These are phyloP conservation scores for Spergularia azorica DNA, from an alignment of 179 eudicot species.

Conservation along the genomic window DNA sequence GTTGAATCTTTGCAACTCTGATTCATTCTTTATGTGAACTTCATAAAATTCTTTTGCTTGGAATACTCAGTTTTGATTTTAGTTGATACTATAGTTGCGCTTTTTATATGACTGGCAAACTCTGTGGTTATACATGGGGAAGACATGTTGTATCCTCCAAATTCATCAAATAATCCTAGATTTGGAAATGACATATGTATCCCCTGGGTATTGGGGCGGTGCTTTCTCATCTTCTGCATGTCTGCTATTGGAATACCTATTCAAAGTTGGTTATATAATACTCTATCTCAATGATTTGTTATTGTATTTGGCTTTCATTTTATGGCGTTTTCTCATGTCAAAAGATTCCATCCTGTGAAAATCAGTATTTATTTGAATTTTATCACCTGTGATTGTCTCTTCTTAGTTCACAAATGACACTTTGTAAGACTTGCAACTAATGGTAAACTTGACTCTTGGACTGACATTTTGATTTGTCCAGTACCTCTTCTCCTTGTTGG, in stretches of 20 bases:
- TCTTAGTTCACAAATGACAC: constrained; percentile 6
- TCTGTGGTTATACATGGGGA: background rate
- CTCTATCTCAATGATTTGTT: background rate
- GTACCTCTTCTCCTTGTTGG: constrained; percentile 99
- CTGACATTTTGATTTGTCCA: constrained; percentile 32
- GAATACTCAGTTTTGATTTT: background rate
- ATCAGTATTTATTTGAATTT: constrained; percentile 2
- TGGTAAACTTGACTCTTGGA: background rate
- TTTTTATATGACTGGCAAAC: background rate
- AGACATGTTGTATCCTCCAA: too few relatives aligned
- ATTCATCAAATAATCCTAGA: background rate
- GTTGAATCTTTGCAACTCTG: background rate
- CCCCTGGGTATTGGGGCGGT: background rate
- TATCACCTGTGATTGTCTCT: background rate
- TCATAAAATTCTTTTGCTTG: background rate
- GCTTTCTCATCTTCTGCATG: background rate
- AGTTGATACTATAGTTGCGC: background rate
- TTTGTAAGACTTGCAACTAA: background rate
- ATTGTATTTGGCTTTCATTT: background rate
- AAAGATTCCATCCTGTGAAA: background rate
- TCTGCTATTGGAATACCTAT: background rate
- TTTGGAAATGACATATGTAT: background rate
- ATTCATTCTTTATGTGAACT: background rate
- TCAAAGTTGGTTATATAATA: background rate
- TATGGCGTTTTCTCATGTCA: background rate